phyloP scores from a whole-genome alignment of 345 rosid species.

The Theobroma cacao region DNA sequence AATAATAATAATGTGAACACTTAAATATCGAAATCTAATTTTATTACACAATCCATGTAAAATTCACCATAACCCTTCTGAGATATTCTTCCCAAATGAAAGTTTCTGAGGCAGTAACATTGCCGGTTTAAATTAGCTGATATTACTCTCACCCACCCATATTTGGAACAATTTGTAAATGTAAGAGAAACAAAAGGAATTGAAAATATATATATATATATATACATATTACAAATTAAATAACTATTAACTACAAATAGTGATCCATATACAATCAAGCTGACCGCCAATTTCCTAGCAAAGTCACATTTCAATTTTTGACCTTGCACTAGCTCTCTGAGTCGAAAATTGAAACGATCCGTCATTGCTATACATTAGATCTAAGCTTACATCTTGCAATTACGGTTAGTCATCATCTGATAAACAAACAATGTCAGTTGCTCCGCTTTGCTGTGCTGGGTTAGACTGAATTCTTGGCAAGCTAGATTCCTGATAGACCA shows the following conservation, averaged over 20 bases:
- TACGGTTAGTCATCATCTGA: slow-evolving; percentile 55
- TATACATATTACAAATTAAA: neutral
- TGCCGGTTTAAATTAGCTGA: neutral
- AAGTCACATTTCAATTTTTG: neutral
- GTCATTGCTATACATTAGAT: neutral
- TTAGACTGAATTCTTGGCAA: neutral
- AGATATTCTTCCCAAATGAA: too few relatives aligned
- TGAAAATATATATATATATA: too few relatives aligned
- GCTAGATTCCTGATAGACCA: slow-evolving; percentile 12
- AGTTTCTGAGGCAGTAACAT: too few relatives aligned
- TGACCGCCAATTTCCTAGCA: neutral
- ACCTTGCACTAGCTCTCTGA: neutral
- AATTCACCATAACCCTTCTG: too few relatives aligned
- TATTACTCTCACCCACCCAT: neutral
- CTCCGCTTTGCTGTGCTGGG: slow-evolving; percentile 3
- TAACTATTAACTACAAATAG: neutral
- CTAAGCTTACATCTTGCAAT: neutral
- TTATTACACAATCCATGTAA: too few relatives aligned
- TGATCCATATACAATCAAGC: neutral
- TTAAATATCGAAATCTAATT: too few relatives aligned
- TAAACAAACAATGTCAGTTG: slow-evolving; percentile 43
- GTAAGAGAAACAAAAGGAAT: too few relatives aligned
- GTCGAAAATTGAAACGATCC: neutral
- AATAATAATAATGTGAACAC: too few relatives aligned
- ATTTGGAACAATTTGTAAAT: neutral